phyloP scores from a whole-genome alignment of 345 rosid species.

The Streptanthus diversifolius region DNA sequence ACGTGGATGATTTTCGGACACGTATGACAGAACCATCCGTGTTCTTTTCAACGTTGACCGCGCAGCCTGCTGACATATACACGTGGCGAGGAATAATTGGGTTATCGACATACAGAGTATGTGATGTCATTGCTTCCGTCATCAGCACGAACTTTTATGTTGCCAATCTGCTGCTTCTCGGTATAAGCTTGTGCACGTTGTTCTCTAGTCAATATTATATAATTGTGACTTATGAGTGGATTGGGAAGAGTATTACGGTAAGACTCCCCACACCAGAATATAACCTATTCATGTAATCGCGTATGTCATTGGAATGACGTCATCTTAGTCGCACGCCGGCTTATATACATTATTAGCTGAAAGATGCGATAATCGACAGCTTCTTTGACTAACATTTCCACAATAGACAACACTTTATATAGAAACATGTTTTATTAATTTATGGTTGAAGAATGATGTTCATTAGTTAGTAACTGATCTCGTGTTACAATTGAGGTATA shows the following conservation, averaged over 20 bases:
- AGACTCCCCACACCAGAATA: conserved; percentile 5
- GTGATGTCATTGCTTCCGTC: conserved; percentile 42
- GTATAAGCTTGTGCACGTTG: conserved; percentile 12
- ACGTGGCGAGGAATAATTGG: conserved; percentile 4
- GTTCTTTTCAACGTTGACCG: conserved; percentile 33
- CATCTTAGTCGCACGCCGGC: conserved; percentile 12
- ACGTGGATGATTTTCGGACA: conserved; percentile 16
- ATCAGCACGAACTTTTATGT: conserved; percentile 8
- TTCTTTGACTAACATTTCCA: background rate
- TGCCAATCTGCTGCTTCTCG: background rate
- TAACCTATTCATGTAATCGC: background rate
- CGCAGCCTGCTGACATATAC: background rate
- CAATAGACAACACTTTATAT: background rate
- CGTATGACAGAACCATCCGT: conserved; percentile 21
- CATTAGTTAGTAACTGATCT: background rate
- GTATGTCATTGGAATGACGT: background rate
- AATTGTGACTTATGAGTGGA: background rate
- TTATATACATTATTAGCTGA: background rate
- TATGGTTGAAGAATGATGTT: background rate
- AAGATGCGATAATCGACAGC: conserved; percentile 20
- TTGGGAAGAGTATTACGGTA: background rate
- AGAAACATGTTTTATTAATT: background rate
- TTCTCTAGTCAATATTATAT: background rate
- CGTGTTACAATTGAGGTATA: background rate
- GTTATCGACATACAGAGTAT: background rate